Conservation (phyloP, 352 stramenopile species). For the Pythium angustatum region DNA sequence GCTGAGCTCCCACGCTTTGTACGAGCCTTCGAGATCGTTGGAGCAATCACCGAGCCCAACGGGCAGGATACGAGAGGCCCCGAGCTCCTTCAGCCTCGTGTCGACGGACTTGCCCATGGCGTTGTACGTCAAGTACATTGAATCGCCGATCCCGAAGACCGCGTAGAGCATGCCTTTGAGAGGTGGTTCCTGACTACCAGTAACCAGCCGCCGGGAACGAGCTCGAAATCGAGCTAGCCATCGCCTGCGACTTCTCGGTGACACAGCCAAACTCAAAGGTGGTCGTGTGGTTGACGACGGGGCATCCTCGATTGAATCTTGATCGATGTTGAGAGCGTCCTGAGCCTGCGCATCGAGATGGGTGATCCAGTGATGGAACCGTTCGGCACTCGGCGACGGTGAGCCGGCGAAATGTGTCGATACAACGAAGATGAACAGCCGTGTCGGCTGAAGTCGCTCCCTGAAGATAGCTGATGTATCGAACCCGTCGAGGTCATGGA, state of each 20-base stretch:
- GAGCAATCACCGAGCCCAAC: constrained; percentile 93
- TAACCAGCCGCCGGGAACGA: neutral
- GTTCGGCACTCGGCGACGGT: constrained; percentile 91
- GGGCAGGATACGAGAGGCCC: constrained; percentile 83
- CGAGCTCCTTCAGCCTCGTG: constrained; percentile 68
- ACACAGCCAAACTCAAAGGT: neutral
- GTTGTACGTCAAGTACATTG: constrained; percentile 95
- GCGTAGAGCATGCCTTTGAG: constrained; percentile 73
- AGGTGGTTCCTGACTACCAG: neutral
- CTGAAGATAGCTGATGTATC: constrained; percentile 23
- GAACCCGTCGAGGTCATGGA: constrained; percentile 91
- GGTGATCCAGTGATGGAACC: constrained; percentile 84
- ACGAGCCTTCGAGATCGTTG: constrained; percentile 65
- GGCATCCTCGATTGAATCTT: neutral
- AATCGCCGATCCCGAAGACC: constrained; percentile 96
- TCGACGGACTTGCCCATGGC: constrained; percentile 91
- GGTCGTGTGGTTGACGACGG: neutral
- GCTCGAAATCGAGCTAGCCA: neutral
- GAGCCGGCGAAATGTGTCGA: constrained; percentile 95
- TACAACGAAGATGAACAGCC: constrained; percentile 89
- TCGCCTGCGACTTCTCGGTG: no score
- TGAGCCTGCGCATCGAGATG: neutral
- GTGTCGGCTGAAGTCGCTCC: constrained; percentile 29
- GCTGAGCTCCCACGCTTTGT: constrained; percentile 83
- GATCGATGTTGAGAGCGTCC: neutral